Evolutionary conservation across 345 rosid genomes (phyloP).

Genomic region (Salix suchowensis): DNA sequence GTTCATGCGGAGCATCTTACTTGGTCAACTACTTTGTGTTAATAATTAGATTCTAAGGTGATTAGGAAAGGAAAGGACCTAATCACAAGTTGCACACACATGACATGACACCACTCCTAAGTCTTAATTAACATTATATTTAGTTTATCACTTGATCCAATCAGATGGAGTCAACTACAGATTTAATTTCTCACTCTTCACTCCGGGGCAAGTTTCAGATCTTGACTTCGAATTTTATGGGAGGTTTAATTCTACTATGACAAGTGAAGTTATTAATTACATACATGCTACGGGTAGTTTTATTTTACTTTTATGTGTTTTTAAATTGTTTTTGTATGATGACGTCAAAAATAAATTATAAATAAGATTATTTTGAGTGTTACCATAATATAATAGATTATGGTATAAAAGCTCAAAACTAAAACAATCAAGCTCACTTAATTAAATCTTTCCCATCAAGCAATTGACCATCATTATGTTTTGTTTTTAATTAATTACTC

Average conservation of each 20-base stretch:
- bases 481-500: not conserved
- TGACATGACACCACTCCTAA: not conserved
- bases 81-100: not conserved
- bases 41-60: not conserved
- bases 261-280: not conserved
- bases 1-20: too few relatives aligned
- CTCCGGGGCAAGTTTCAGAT: not conserved
- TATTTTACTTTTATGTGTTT: too few relatives aligned
- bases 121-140: not conserved
- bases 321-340: too few relatives aligned
- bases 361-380: too few relatives aligned
- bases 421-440: too few relatives aligned
- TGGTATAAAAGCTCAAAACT: too few relatives aligned
- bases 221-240: not conserved
- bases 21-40: conserved; percentile 3
- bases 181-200: conserved; percentile 13
- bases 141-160: too few relatives aligned
- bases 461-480: not conserved
- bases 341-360: too few relatives aligned
- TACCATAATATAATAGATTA: too few relatives aligned
- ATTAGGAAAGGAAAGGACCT: not conserved
- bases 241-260: not conserved
- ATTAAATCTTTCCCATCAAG: not conserved
- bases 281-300: not conserved
- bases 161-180: conserved; percentile 9